phyloP scores from a whole-genome alignment of 805 yeast genomes.

The Ogataea populi-albae region DNA sequence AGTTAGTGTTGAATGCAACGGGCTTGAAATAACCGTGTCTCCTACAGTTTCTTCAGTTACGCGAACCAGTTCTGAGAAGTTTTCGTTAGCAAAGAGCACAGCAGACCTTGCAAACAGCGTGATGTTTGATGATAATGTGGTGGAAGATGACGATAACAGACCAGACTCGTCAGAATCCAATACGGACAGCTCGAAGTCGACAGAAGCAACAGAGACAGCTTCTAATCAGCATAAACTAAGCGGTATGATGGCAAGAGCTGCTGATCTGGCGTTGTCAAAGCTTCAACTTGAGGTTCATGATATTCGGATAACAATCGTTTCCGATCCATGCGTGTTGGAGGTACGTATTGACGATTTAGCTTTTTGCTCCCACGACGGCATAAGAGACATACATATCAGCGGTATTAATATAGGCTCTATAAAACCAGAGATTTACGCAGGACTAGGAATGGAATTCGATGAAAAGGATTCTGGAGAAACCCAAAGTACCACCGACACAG shows the following conservation, averaged over 20 bases:
- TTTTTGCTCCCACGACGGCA: slow-evolving; percentile 44
- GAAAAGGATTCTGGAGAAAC: slow-evolving; percentile 7
- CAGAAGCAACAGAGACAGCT: background rate
- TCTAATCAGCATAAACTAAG: slow-evolving; percentile 39
- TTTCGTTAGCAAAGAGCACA: slow-evolving; percentile 68
- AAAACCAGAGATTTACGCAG: slow-evolving; percentile 38
- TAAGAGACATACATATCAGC: slow-evolving; percentile 38
- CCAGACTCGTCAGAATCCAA: slow-evolving; percentile 21
- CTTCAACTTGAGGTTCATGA: slow-evolving; percentile 49
- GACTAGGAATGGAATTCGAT: slow-evolving; percentile 22
- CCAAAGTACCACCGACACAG: slow-evolving; percentile 22
- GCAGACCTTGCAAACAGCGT: slow-evolving; percentile 68
- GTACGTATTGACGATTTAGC: slow-evolving; percentile 32
- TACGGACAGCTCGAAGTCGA: slow-evolving; percentile 6
- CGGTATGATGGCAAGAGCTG: slow-evolving; percentile 59
- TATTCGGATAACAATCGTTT: slow-evolving; percentile 45
- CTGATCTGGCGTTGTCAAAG: slow-evolving; percentile 64
- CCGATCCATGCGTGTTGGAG: slow-evolving; percentile 41
- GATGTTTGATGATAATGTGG: slow-evolving; percentile 41
- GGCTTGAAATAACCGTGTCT: slow-evolving; percentile 50
- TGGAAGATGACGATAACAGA: slow-evolving; percentile 29
- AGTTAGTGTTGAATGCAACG: slow-evolving; percentile 56
- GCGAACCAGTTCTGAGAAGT: slow-evolving; percentile 32
- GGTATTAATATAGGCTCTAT: slow-evolving; percentile 41
- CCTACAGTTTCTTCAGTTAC: slow-evolving; percentile 25